phyloP scores from a whole-genome alignment of 495 filamentous ascomycete species.

The Lepidopterella palustris region DNA sequence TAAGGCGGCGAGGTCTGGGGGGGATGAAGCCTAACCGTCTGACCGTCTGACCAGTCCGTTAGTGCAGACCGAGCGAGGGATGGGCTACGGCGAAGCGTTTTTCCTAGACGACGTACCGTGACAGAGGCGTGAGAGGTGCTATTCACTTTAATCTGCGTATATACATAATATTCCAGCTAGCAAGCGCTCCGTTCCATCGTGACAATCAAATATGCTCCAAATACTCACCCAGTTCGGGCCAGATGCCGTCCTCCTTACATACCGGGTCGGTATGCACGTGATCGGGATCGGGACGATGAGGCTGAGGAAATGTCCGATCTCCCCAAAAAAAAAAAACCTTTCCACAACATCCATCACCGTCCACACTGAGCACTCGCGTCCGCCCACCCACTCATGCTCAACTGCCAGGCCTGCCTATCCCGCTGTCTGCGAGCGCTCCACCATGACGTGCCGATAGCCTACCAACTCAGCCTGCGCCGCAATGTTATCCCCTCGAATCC shows the following conservation, averaged over 20 bases:
- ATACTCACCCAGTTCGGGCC: background rate
- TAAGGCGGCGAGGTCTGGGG: background rate
- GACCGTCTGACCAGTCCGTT: background rate
- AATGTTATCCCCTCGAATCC: background rate
- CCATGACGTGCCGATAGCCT: slow-evolving; percentile 2
- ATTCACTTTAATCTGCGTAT: background rate
- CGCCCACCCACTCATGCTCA: slow-evolving; percentile 22
- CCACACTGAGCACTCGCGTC: background rate
- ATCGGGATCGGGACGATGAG: background rate
- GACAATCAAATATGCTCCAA: background rate
- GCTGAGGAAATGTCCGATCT: background rate
- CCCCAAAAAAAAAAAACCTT: background rate
- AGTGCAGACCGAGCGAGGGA: background rate
- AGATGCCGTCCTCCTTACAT: no score
- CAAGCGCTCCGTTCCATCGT: background rate
- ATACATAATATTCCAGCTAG: background rate
- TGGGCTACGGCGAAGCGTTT: background rate
- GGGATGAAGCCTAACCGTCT: background rate
- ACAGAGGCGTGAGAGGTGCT: no score
- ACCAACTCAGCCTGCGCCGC: slow-evolving; percentile 6
- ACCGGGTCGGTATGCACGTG: background rate
- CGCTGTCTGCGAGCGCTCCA: slow-evolving; percentile 25
- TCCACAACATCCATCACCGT: background rate
- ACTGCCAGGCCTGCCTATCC: slow-evolving; percentile 24
- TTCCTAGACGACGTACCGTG: background rate